These are phyloP conservation scores for Helotiales sp. DNA, from an alignment of 2,329 filamentous ascomycete species.

Conservation along the genomic window DNA sequence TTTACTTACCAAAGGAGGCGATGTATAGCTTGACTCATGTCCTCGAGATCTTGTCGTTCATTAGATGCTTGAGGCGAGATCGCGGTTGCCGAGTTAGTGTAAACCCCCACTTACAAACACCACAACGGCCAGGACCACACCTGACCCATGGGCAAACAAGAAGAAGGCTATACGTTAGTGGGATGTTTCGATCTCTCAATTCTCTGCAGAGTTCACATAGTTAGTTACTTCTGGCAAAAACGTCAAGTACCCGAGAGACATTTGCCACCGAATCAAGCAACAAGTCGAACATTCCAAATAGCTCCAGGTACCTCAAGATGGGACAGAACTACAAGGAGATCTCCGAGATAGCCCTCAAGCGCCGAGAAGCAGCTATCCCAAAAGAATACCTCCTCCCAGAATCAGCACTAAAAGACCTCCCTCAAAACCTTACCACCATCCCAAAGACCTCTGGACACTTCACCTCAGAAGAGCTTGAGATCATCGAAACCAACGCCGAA, in stretches of 20 bases:
- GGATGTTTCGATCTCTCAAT: background rate
- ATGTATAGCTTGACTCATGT: too few species aligned
- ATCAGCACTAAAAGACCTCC: slow-evolving; percentile 23
- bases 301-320: slow-evolving; percentile 23
- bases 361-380: slow-evolving; percentile 34
- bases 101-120: slow-evolving; percentile 11
- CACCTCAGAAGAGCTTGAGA: slow-evolving; percentile 46
- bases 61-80: background rate
- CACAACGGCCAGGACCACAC: background rate
- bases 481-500: slow-evolving; percentile 42
- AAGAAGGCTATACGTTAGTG: background rate
- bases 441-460: slow-evolving; percentile 31
- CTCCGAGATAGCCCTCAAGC: slow-evolving; percentile 38
- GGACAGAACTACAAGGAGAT: slow-evolving; percentile 39
- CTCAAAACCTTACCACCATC: slow-evolving; percentile 29
- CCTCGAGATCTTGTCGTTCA: background rate
- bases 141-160: slow-evolving; percentile 3
- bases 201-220: too few species aligned
- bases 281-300: background rate
- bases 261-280: background rate
- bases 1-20: background rate
- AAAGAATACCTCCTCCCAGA: slow-evolving; percentile 33
- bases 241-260: too few species aligned
- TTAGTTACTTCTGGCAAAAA: too few species aligned
- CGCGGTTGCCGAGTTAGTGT: slow-evolving; percentile 5